Conservation (phyloP, 805 yeast species). For the Starmerella apis region DNA sequence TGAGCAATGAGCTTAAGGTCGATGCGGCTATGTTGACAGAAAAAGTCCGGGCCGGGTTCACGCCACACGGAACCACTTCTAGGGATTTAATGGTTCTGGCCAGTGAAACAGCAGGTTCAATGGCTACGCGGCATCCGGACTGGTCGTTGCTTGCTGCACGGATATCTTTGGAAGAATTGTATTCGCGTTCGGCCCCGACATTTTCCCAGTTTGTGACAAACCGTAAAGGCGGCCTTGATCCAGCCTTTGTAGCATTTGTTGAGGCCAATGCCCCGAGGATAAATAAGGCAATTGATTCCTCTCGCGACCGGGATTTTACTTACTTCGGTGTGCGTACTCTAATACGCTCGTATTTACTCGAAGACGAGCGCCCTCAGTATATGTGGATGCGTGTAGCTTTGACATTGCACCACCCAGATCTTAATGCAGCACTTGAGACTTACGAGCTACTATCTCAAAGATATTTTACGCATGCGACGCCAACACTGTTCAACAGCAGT, state of each 20-base stretch:
- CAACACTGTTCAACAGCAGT: slow-evolving; percentile 86
- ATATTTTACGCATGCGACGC: slow-evolving; percentile 85
- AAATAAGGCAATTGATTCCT: slow-evolving; percentile 55
- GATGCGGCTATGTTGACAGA: slow-evolving; percentile 4
- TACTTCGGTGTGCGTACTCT: slow-evolving; percentile 86
- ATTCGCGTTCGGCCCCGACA: slow-evolving; percentile 72
- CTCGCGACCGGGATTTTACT: slow-evolving; percentile 58
- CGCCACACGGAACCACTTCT: slow-evolving; percentile 35
- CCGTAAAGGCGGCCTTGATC: slow-evolving; percentile 28
- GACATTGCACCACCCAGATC: slow-evolving; percentile 59
- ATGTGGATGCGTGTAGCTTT: slow-evolving; percentile 78
- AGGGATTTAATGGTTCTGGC: slow-evolving; percentile 39
- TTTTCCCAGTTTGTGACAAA: slow-evolving; percentile 55
- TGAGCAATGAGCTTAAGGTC: not conserved
- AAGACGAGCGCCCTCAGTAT: slow-evolving; percentile 77
- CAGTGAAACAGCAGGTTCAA: slow-evolving; percentile 90
- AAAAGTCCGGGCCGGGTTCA: slow-evolving; percentile 9
- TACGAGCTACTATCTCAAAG: slow-evolving; percentile 73
- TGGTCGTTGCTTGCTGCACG: slow-evolving; percentile 77
- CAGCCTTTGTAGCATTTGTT: slow-evolving; percentile 51
- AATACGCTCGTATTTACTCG: slow-evolving; percentile 63
- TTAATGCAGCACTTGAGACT: slow-evolving; percentile 57
- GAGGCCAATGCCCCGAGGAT: slow-evolving; percentile 47
- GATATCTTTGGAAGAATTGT: slow-evolving; percentile 77
- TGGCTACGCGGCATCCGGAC: slow-evolving; percentile 94